phyloP scores from a whole-genome alignment of 192 early-diverging fungal species.

The Coemansia biformis region DNA sequence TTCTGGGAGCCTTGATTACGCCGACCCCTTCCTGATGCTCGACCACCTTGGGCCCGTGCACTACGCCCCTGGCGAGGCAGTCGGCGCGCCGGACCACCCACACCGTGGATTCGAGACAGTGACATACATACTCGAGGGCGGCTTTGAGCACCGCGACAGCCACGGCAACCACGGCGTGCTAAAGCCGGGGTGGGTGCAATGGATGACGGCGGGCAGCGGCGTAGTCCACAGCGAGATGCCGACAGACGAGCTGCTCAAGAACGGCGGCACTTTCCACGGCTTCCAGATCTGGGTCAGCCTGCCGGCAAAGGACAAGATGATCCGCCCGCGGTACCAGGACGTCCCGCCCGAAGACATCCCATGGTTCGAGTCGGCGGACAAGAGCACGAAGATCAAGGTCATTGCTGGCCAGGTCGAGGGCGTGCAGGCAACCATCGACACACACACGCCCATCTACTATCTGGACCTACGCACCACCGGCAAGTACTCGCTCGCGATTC shows the following conservation, averaged over 20 bases:
- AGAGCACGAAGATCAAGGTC: slow-evolving; percentile 61
- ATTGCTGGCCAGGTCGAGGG: slow-evolving; percentile 81
- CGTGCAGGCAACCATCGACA: slow-evolving; percentile 62
- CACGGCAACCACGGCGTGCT: slow-evolving; percentile 65
- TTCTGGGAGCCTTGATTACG: slow-evolving; percentile 56
- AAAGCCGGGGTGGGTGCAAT: slow-evolving; percentile 65
- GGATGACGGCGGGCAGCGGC: slow-evolving; percentile 74
- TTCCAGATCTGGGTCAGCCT: slow-evolving; percentile 80
- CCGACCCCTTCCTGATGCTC: slow-evolving; percentile 90
- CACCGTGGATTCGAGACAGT: slow-evolving; percentile 82
- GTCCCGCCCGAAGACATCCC: slow-evolving; percentile 62
- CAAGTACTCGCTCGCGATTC: slow-evolving; percentile 46
- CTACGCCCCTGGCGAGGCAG: slow-evolving; percentile 54
- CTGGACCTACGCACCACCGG: slow-evolving; percentile 68
- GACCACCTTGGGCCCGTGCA: slow-evolving; percentile 59
- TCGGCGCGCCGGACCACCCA: slow-evolving; percentile 67
- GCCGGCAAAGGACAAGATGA: slow-evolving; percentile 65
- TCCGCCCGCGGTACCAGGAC: slow-evolving; percentile 67
- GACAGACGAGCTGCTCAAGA: slow-evolving; percentile 36
- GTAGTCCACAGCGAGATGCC: slow-evolving; percentile 76
- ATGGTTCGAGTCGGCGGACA: slow-evolving; percentile 47
- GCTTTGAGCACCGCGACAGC: slow-evolving; percentile 72
- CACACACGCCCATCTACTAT: slow-evolving; percentile 75
- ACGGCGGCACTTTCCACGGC: slow-evolving; percentile 43
- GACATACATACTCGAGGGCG: slow-evolving; percentile 64